phyloP scores from a whole-genome alignment of 116 monocot species.

The Zostera marina region DNA sequence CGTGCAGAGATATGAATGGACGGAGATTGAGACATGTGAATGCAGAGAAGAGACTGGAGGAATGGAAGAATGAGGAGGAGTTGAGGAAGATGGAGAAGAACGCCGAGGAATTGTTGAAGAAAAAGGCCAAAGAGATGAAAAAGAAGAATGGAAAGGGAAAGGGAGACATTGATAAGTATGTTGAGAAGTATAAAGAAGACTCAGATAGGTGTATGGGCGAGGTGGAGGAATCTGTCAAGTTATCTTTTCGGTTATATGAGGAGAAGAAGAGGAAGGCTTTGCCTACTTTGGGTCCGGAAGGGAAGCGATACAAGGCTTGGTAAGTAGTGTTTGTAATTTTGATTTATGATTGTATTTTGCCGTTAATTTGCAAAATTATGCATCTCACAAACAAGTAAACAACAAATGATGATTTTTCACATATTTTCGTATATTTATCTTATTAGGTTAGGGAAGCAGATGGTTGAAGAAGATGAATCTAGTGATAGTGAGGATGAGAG shows the following conservation, averaged over 20 bases:
- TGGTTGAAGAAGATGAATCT: slow-evolving; percentile 23
- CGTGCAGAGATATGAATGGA: slow-evolving; percentile 93
- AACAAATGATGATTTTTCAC: not conserved
- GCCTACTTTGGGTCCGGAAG: slow-evolving; percentile 18
- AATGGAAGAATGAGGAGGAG: slow-evolving; percentile 79
- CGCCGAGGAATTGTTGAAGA: slow-evolving; percentile 81
- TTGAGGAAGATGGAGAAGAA: slow-evolving; percentile 65
- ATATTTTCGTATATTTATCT: not conserved
- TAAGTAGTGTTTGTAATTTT: slow-evolving; percentile 1
- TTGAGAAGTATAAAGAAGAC: slow-evolving; percentile 65
- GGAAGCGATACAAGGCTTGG: slow-evolving; percentile 79
- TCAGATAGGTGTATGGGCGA: slow-evolving; percentile 53
- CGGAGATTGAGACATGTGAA: slow-evolving; percentile 85
- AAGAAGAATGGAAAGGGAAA: slow-evolving; percentile 19
- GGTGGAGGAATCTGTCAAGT: slow-evolving; percentile 63
- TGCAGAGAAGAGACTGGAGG: slow-evolving; percentile 88
- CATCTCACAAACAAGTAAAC: too few relatives aligned
- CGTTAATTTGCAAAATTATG: not conserved
- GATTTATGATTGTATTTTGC: not conserved
- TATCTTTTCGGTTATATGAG: slow-evolving; percentile 56
- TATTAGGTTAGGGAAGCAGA: slow-evolving; percentile 75
- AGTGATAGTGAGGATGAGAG: slow-evolving; percentile 21
- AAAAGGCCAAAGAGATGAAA: slow-evolving; percentile 72
- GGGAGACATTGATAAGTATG: slow-evolving; percentile 51
- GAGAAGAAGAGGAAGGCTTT: slow-evolving; percentile 53